These are phyloP conservation scores for Dactylellina leptospora DNA, from an alignment of 2,329 filamentous ascomycete species.

Conservation along the genomic window DNA sequence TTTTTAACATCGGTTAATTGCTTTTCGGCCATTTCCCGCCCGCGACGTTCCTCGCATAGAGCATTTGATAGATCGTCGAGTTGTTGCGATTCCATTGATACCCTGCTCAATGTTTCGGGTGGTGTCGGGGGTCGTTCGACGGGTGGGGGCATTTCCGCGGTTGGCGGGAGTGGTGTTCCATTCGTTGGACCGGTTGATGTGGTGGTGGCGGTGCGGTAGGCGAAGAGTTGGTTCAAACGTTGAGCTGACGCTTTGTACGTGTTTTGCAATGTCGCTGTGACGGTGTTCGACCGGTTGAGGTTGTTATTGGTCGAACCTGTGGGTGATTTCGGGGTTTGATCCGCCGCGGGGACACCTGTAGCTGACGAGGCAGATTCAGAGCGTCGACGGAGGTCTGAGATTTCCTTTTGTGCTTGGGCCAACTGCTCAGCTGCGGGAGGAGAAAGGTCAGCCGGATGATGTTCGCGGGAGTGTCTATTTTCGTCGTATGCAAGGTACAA, in stretches of 20 bases:
- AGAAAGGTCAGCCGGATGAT: constrained; percentile 13
- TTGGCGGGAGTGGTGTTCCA: constrained; percentile 55
- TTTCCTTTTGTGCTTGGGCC: constrained; percentile 82
- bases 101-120: constrained; percentile 52
- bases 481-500: too few relatives aligned
- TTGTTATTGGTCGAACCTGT: constrained; percentile 14
- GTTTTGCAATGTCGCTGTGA: constrained; percentile 52
- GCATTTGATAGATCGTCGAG: constrained; percentile 66
- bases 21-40: constrained; percentile 75
- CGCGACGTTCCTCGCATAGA: constrained; percentile 67
- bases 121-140: constrained; percentile 55
- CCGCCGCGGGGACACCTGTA: constrained; percentile 59
- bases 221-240: constrained; percentile 32
- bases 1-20: constrained; percentile 72
- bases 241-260: constrained; percentile 34
- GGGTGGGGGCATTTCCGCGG: constrained; percentile 56
- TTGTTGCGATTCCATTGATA: constrained; percentile 63
- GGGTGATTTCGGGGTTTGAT: constrained; percentile 40
- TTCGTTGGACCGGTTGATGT: constrained; percentile 46
- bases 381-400: constrained; percentile 59
- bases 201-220: constrained; percentile 46
- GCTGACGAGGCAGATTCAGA: constrained; percentile 59
- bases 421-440: constrained; percentile 64
- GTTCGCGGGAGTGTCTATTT: too few relatives aligned
- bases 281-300: constrained; percentile 51